phyloP scores from a whole-genome alignment of 176 grass and related monocot species.

The Tuctoria greenei region DNA sequence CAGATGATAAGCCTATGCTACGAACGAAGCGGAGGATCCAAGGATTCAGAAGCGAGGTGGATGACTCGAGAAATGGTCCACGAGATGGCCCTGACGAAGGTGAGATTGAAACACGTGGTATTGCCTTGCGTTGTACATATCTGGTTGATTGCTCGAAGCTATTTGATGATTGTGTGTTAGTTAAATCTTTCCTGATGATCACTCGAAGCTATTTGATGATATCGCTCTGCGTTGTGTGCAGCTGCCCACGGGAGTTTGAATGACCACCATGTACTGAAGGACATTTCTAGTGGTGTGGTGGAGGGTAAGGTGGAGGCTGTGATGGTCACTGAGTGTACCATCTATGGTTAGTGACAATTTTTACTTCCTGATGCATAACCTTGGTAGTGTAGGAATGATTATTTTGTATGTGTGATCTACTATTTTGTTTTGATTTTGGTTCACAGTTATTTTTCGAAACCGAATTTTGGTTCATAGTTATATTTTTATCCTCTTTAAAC shows the following conservation, averaged over 20 bases:
- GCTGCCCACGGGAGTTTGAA: neutral
- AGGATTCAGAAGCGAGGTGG: neutral
- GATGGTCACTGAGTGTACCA: neutral
- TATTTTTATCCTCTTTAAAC: neutral
- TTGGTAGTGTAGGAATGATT: neutral
- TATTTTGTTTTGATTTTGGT: neutral
- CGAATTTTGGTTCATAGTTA: conserved; percentile 2
- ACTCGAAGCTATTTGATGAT: too few species aligned
- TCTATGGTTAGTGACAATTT: neutral
- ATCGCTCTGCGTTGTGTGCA: neutral
- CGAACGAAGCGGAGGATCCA: neutral
- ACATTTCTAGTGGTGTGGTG: neutral
- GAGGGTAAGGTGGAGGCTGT: neutral
- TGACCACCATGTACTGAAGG: neutral
- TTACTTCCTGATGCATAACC: neutral
- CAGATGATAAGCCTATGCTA: neutral
- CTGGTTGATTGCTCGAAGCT: neutral
- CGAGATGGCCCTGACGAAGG: neutral
- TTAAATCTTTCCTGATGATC: neutral
- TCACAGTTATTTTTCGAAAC: conserved; percentile 5
- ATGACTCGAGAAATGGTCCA: neutral
- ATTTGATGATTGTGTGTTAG: neutral
- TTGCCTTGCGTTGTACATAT: neutral
- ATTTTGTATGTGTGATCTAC: neutral
- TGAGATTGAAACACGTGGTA: neutral